Percentiles rank a stretch among this genome's conserved stretches.
These are phyloP conservation scores for Diutina siamensis DNA, from an alignment of 1,139 yeast species.

Conservation along the genomic window DNA sequence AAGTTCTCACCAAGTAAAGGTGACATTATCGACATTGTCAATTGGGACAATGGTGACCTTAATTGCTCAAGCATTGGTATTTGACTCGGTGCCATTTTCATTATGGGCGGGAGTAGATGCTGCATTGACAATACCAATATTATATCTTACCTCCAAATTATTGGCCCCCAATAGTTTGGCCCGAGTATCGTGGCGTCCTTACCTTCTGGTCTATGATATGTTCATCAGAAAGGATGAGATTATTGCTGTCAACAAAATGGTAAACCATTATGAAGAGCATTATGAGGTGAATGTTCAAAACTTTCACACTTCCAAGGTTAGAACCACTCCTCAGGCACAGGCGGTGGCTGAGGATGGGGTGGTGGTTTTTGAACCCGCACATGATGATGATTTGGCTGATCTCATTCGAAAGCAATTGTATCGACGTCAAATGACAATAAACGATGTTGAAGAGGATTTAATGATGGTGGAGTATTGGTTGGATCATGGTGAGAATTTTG, in stretches of 20 bases:
- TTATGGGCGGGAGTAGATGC: constrained; percentile 8
- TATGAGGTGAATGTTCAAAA: constrained; percentile 28
- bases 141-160: constrained; percentile 7
- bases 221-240: constrained; percentile 20
- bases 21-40: constrained; percentile 11
- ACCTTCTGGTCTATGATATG: constrained; percentile 16
- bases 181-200: constrained; percentile 25
- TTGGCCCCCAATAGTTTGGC: constrained; percentile 7
- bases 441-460: constrained; percentile 28
- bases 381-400: neutral
- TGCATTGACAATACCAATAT: constrained; percentile 9
- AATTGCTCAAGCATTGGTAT: neutral
- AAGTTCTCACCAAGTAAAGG: neutral
- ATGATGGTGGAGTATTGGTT: constrained; percentile 69
- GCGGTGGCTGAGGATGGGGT: neutral
- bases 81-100: neutral
- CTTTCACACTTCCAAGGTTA: constrained; percentile 16
- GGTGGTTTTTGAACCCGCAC: neutral
- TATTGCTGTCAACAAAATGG: constrained; percentile 18
- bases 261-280: constrained; percentile 29
- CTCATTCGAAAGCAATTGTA: neutral
- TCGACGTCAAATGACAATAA: neutral
- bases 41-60: neutral
- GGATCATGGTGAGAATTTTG: constrained; percentile 65
- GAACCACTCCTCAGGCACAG: neutral